Percentiles rank a stretch among this genome's conserved stretches.
Evolutionary conservation across 108 stramenopile genomes (phyloP).

Genomic region (Licmophora abbreviata): DNA sequence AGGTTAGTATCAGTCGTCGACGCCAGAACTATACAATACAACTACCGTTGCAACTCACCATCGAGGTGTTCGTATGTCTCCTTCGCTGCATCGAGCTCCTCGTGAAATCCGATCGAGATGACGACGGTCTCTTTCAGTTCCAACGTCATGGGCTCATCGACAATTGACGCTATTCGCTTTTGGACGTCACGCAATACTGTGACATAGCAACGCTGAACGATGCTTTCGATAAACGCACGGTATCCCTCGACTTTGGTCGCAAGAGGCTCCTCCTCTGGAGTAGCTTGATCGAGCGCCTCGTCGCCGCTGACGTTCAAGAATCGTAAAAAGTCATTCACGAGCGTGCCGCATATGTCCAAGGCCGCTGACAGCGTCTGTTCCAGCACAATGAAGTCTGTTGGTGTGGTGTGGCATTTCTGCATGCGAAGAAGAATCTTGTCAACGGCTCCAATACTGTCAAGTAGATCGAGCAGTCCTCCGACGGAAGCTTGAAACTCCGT

Average conservation of each 20-base stretch:
- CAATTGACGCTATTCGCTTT: constrained; percentile 44
- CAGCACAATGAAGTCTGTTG: constrained; percentile 60
- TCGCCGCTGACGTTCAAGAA: too few species aligned
- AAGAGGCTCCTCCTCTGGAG: background rate
- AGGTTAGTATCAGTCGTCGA: background rate
- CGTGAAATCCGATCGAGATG: constrained; percentile 70
- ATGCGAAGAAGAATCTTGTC: constrained; percentile 76
- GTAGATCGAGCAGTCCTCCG: constrained; percentile 31
- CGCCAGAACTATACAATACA: background rate
- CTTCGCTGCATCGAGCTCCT: constrained; percentile 74
- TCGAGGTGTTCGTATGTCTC: constrained; percentile 65
- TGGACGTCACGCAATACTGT: constrained; percentile 33
- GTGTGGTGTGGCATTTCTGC: constrained; percentile 66
- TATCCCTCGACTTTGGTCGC: constrained; percentile 4
- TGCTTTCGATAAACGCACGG: constrained; percentile 29
- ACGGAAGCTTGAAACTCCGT: constrained; percentile 31
- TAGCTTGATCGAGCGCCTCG: too few species aligned
- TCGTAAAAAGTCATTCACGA: constrained; percentile 39
- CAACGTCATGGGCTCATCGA: constrained; percentile 66
- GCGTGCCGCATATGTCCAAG: constrained; percentile 36
- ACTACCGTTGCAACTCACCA: constrained; percentile 2
- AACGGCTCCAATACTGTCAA: constrained; percentile 63
- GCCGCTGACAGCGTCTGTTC: constrained; percentile 48
- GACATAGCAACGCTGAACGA: constrained; percentile 39
- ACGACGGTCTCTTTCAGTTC: constrained; percentile 45